These are phyloP conservation scores for Coprinopsis strossmayeri DNA, from an alignment of 768 basidiomycete genomes.

Conservation along the genomic window DNA sequence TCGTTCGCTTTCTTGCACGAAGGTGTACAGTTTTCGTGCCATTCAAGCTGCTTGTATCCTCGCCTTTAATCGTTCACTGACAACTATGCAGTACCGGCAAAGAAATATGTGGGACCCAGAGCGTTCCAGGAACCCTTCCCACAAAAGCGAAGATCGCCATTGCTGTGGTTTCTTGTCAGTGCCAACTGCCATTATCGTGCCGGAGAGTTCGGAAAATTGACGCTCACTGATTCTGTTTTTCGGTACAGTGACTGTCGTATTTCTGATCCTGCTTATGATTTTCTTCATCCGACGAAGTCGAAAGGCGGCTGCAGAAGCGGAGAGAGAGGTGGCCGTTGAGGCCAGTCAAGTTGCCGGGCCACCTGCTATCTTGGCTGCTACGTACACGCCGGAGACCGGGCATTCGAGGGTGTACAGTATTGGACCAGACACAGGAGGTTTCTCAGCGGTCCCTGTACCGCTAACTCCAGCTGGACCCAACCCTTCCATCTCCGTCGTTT, in stretches of 20 bases:
- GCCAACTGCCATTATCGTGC: neutral
- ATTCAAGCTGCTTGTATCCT: neutral
- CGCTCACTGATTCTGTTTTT: neutral
- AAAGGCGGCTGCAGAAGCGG: neutral
- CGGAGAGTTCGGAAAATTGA: neutral
- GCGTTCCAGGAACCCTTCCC: slow-evolving; percentile 1
- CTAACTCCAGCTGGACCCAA: neutral
- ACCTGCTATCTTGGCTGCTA: slow-evolving; percentile 4
- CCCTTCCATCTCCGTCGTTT: neutral
- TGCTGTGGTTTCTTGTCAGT: slow-evolving; percentile 3
- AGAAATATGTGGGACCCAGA: neutral
- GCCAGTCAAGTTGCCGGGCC: slow-evolving; percentile 8
- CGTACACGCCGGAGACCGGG: slow-evolving; percentile 8
- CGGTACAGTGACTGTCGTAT: neutral
- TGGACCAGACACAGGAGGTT: slow-evolving; percentile 3
- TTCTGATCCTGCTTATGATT: neutral
- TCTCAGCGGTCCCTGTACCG: slow-evolving; percentile 1
- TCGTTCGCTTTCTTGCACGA: too few species aligned
- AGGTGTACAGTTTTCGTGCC: neutral
- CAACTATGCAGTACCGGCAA: neutral
- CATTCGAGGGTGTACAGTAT: slow-evolving; percentile 10
- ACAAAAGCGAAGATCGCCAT: slow-evolving; percentile 5
- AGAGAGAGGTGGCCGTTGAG: slow-evolving; percentile 2
- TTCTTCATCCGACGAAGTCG: slow-evolving; percentile 6
- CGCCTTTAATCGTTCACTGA: neutral